Percentiles rank a stretch among this genome's conserved stretches.
Evolutionary conservation across 177 flowering plant species (phyloP).

Genomic region (Tripterygium wilfordii): DNA sequence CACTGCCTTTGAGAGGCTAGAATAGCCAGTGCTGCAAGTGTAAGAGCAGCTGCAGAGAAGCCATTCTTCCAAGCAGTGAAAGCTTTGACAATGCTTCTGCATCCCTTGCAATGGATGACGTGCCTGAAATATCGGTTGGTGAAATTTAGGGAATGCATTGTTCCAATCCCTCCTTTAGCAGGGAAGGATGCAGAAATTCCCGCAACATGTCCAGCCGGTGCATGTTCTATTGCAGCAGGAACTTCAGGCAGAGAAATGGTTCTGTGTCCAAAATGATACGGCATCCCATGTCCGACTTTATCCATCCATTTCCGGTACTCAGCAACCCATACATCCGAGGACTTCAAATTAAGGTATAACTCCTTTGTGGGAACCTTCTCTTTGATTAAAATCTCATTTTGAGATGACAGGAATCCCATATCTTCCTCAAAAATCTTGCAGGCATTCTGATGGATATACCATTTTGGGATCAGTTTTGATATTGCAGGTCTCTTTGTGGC

Average conservation of each 20-base stretch:
- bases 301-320: slow-evolving; percentile 98
- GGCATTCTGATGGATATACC: slow-evolving; percentile 96
- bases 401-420: slow-evolving; percentile 99
- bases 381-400: slow-evolving; percentile 73
- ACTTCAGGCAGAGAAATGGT: slow-evolving; percentile 65
- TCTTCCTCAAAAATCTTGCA: slow-evolving; percentile 97
- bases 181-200: slow-evolving; percentile 73
- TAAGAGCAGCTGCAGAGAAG: slow-evolving; percentile 43
- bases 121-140: slow-evolving; percentile 82
- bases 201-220: slow-evolving; percentile 90
- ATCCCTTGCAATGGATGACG: slow-evolving; percentile 81
- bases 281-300: slow-evolving; percentile 96
- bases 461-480: slow-evolving; percentile 51
- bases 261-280: slow-evolving; percentile 86
- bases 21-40: slow-evolving; percentile 55
- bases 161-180: slow-evolving; percentile 84
- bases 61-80: slow-evolving; percentile 61
- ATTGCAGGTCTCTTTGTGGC: slow-evolving; percentile 41
- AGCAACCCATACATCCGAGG: slow-evolving; percentile 88
- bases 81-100: slow-evolving; percentile 50
- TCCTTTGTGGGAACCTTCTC: slow-evolving; percentile 78
- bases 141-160: slow-evolving; percentile 68
- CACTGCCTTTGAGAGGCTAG: slow-evolving; percentile 72
- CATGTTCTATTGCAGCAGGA: slow-evolving; percentile 92
- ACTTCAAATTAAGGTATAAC: slow-evolving; percentile 67